Conservation (phyloP, 2,329 filamentous ascomycete species). For the Sporothrix inflata region DNA sequence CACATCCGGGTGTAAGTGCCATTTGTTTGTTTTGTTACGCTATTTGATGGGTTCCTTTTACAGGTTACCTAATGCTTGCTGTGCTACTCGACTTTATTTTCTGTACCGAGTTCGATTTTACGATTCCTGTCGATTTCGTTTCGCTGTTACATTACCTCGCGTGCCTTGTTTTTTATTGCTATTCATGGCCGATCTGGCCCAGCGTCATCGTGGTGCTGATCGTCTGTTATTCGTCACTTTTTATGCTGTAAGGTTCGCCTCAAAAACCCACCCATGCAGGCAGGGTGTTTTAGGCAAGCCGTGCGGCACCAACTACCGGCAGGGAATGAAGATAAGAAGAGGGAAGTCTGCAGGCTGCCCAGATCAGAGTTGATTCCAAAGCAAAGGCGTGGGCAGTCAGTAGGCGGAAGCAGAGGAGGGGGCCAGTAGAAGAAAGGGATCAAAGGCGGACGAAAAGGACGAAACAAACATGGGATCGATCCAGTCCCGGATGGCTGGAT, state of each 20-base stretch:
- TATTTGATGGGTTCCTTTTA: neutral
- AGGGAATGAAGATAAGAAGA: neutral
- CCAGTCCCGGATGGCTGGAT: neutral
- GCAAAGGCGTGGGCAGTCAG: neutral
- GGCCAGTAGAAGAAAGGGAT: neutral
- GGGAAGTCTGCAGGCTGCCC: neutral
- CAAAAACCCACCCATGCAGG: neutral
- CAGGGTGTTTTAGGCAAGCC: constrained; percentile 1
- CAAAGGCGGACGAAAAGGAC: no score
- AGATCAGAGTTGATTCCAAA: neutral
- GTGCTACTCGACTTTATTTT: neutral
- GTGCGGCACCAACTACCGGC: neutral
- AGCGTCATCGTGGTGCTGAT: neutral
- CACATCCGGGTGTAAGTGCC: no score
- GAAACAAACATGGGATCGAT: neutral
- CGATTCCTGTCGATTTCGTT: neutral
- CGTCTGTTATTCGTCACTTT: neutral
- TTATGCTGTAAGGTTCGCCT: neutral
- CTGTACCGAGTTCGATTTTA: neutral
- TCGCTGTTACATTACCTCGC: neutral
- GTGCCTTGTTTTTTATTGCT: neutral
- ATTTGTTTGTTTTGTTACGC: neutral
- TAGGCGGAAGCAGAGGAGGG: neutral
- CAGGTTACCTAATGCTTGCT: no score
- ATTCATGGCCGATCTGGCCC: neutral